A percentile compares a stretch with the other conserved stretches of the same genome.
phyloP scores from a whole-genome alignment of 2,329 filamentous ascomycete species.

The Aspergillus uvarum region DNA sequence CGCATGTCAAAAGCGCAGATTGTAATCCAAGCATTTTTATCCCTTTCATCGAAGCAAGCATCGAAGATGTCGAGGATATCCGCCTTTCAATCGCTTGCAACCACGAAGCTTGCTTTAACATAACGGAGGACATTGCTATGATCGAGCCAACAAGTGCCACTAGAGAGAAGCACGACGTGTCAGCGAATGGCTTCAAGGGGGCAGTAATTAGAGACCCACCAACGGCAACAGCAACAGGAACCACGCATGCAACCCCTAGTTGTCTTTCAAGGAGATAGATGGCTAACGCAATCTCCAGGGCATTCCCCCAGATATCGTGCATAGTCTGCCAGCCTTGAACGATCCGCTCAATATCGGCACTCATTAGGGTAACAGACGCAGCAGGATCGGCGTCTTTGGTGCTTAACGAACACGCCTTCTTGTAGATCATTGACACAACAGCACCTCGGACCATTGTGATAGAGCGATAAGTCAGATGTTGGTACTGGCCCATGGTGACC shows the following conservation, averaged over 20 bases:
- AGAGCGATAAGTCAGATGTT: slow-evolving; percentile 44
- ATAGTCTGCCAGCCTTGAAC: slow-evolving; percentile 42
- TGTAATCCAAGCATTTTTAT: slow-evolving; percentile 53
- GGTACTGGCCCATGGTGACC: slow-evolving; percentile 42
- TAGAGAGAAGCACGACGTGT: slow-evolving; percentile 5
- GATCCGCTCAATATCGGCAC: slow-evolving; percentile 48
- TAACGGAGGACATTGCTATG: slow-evolving; percentile 38
- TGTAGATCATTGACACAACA: slow-evolving; percentile 53
- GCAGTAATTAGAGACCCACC: slow-evolving; percentile 25
- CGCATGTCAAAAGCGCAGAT: slow-evolving; percentile 38
- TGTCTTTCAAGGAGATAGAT: slow-evolving; percentile 45
- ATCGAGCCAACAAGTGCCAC: slow-evolving; percentile 38
- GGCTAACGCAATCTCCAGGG: slow-evolving; percentile 47
- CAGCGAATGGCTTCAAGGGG: not conserved
- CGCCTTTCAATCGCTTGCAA: slow-evolving; percentile 52
- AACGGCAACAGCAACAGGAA: slow-evolving; percentile 47
- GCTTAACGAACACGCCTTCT: slow-evolving; percentile 38
- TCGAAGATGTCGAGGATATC: slow-evolving; percentile 49
- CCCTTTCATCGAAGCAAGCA: slow-evolving; percentile 53
- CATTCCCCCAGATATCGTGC: slow-evolving; percentile 49
- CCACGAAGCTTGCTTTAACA: slow-evolving; percentile 48
- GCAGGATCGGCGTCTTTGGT: slow-evolving; percentile 37
- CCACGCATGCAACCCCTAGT: slow-evolving; percentile 46
- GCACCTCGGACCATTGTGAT: slow-evolving; percentile 47
- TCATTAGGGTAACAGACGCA: slow-evolving; percentile 47